Evolutionary conservation across 306 rosid genomes (phyloP), one percentile per base, ranked within the genome.

Genomic region (Castanea crenata): DNA sequence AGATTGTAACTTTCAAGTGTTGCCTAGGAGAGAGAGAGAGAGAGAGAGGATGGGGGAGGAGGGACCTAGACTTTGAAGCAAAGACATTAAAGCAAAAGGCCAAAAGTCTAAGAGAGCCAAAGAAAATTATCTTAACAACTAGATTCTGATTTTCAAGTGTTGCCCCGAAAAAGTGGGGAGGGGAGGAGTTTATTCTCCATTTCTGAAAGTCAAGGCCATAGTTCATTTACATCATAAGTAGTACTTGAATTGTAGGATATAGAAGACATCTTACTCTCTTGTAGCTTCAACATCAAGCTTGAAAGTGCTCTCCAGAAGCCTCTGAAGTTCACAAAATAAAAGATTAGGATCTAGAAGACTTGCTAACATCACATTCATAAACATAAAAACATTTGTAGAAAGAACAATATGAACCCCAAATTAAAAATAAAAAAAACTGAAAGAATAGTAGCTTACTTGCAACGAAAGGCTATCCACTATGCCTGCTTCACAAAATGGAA

Each of bases 291-390:
- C 81, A 88, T 91, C 97, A 80, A 92, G 94, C 81, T 76, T 86
- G 86, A 92, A 94, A 83, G 98, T 92, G 89, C 83, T 94, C 89
- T 94, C 98, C 87, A 94, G 70, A 82, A 94, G 97, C 82, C 97
- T 94, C 98, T 94, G 85, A 81, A 76, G 52, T 74, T 65, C 83
- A 86, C 27, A 56, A 73, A 20, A 44, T 52, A 88, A 74, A 55
- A 27, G 74, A 78, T 5, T 41, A 76, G 15, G 73, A 74, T 69
- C 71, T 25, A 31, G 54, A 76, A 32, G 31, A 72, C 49, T 78
- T 31, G 16, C 67, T 12, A 25, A 55, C 58, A 49, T 74, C n/a
- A 49, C 69, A 51, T 38, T 35, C 2, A 20, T 62, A 32, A 76
- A 44, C 46, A 78, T 11, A 13, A 69, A 74, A 23, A 49, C 31